These are phyloP conservation scores for Ascochyta rabiei DNA, from an alignment of 2,329 filamentous ascomycete genomes.

Conservation along the genomic window DNA sequence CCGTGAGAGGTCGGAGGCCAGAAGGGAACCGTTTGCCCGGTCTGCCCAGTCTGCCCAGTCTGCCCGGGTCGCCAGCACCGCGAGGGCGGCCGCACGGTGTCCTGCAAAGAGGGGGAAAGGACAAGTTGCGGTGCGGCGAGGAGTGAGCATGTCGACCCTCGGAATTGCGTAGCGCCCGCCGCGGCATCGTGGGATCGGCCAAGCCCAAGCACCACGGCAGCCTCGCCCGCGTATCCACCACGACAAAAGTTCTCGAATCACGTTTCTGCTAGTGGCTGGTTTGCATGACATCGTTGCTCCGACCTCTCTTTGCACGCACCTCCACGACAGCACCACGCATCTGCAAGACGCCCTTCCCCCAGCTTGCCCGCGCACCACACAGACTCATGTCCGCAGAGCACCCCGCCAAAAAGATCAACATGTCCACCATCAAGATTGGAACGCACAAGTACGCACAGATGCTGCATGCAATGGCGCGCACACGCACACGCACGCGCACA, in stretches of 20 bases:
- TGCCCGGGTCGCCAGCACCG: conserved; percentile 7
- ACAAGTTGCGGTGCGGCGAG: conserved; percentile 27
- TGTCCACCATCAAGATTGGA: conserved; percentile 71
- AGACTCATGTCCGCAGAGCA: conserved; percentile 41
- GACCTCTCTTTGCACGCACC: not conserved
- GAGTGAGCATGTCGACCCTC: conserved; percentile 17
- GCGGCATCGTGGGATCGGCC: conserved; percentile 14
- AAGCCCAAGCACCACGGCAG: not conserved
- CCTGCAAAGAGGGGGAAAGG: conserved; percentile 16
- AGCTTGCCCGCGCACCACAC: not conserved
- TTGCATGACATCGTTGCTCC: conserved; percentile 26
- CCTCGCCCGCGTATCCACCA: conserved; percentile 14
- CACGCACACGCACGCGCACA: not conserved
- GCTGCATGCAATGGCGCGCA: not conserved
- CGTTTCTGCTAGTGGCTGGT: conserved; percentile 11
- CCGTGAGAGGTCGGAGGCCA: not conserved
- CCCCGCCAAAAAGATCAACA: conserved; percentile 82
- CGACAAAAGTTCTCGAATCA: conserved; percentile 13
- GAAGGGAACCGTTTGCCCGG: conserved; percentile 4
- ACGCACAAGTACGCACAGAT: conserved; percentile 73
- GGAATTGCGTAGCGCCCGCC: conserved; percentile 24
- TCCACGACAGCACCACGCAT: not conserved
- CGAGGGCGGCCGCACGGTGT: conserved; percentile 1
- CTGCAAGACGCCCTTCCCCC: not conserved
- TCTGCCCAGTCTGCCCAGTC: not conserved